Evolutionary conservation across 176 grass and related monocot genomes (phyloP), one percentile per base, ranked within the genome.

Genomic region (Chrysopogon serrulatus): DNA sequence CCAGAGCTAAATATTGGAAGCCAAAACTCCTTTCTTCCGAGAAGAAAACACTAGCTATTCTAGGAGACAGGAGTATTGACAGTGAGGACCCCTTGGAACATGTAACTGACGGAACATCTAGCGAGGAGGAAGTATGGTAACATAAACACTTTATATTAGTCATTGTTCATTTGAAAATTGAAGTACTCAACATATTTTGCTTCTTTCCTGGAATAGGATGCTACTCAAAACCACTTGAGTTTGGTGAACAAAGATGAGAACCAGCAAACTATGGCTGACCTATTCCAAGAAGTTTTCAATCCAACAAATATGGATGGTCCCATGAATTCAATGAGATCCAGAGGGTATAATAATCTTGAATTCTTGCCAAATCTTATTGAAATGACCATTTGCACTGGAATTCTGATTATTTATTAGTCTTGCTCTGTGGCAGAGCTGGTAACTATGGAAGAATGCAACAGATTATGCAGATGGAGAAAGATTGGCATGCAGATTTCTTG

Each of bases 401-500:
- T 84, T 78, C 17, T 76, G 32, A 23, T 39, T 88, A 60, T 71
- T 87, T 71, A 65, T 39, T 68, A 76, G 7, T 70, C 40, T 74
- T 65, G 23, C 74, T 77, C 17, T 71, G 60, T 85, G 11, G 32
- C 82, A 98, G 96, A 68, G 37, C 80, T 88, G 89, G 88, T 68
- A 95, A 95, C 84, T 86, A 82, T 80, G 91, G 85, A 67, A 93
- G 93, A 73, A 84, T 98, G 68, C 89, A 88, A 68, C 89, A 90
- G 77, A 84, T 95, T 86, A 83, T 95, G 83, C 96, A 93, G 69
- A 92, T 91, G 84, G 96, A 95, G 68, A 95, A 91, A 87, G 76
- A 93, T 60, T 93, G 60, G 68, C 81, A 95, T 23, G 18, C 86
- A 41, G 80, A 90, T 47, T 98, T 93, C 64, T 87, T 86, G 68